These are phyloP conservation scores for Candida oleophila DNA, from an alignment of 805 yeast genomes.

Conservation along the genomic window DNA sequence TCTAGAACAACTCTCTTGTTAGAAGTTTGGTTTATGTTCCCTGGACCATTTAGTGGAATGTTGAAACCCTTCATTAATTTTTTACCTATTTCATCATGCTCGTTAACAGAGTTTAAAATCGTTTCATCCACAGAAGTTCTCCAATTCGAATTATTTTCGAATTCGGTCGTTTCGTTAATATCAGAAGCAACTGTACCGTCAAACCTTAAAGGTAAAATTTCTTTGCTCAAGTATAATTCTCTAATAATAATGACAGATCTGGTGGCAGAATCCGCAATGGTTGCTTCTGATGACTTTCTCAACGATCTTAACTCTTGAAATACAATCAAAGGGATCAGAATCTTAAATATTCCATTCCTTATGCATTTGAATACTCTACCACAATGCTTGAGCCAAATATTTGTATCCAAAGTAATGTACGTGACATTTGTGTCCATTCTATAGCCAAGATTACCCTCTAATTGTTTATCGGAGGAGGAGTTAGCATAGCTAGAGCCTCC, in stretches of 20 bases:
- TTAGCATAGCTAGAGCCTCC: not conserved
- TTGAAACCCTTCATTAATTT: conserved; percentile 42
- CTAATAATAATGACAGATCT: conserved; percentile 74
- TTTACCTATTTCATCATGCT: conserved; percentile 40
- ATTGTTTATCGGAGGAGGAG: conserved; percentile 6
- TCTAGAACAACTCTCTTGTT: conserved; percentile 21
- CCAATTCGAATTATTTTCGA: conserved; percentile 73
- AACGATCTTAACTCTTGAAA: conserved; percentile 75
- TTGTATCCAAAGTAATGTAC: conserved; percentile 68
- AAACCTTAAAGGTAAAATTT: conserved; percentile 59
- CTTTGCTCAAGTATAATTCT: conserved; percentile 57
- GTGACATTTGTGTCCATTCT: conserved; percentile 58
- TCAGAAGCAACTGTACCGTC: conserved; percentile 69
- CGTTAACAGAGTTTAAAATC: conserved; percentile 50
- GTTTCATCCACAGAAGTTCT: conserved; percentile 70
- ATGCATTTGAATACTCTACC: conserved; percentile 73
- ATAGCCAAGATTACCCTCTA: conserved; percentile 54
- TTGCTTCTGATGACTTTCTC: conserved; percentile 67
- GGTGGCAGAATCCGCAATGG: conserved; percentile 77
- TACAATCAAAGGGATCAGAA: conserved; percentile 70
- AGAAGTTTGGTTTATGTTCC: not conserved
- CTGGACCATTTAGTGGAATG: conserved; percentile 12
- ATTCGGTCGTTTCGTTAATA: conserved; percentile 69
- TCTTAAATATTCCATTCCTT: conserved; percentile 54
- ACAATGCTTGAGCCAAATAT: conserved; percentile 79